phyloP scores from a whole-genome alignment of 2,329 filamentous ascomycete species.

The Colletotrichum sp. region DNA sequence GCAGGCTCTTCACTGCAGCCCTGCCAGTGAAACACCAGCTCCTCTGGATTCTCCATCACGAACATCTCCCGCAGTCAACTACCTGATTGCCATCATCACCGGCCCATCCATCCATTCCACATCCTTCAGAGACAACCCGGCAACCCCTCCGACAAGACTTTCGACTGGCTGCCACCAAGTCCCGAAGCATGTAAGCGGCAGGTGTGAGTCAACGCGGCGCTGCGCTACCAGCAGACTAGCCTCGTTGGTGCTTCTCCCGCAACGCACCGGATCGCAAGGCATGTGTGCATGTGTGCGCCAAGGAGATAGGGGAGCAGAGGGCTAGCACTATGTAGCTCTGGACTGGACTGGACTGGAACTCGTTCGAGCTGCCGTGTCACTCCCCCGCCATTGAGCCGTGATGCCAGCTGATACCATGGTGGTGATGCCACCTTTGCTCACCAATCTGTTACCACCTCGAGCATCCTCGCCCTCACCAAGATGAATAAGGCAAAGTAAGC shows the following conservation, averaged over 20 bases:
- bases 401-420: neutral
- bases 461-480: neutral
- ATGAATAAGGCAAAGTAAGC: neutral
- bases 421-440: neutral
- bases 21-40: neutral
- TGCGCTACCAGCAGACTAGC: constrained; percentile 6
- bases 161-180: neutral
- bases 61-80: neutral
- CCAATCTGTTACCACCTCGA: neutral
- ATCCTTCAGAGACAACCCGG: neutral
- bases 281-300: neutral
- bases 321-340: neutral
- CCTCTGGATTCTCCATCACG: neutral
- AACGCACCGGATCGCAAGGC: neutral
- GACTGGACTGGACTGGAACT: neutral
- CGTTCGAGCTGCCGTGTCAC: neutral
- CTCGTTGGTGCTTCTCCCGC: neutral
- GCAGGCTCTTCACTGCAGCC: neutral
- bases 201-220: constrained; percentile 9
- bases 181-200: constrained; percentile 4
- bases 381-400: neutral
- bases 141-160: neutral
- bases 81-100: neutral
- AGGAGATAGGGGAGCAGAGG: neutral
- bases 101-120: neutral